These are phyloP conservation scores for Solanum habrochaites DNA, from an alignment of 257 asterid species.

Conservation along the genomic window DNA sequence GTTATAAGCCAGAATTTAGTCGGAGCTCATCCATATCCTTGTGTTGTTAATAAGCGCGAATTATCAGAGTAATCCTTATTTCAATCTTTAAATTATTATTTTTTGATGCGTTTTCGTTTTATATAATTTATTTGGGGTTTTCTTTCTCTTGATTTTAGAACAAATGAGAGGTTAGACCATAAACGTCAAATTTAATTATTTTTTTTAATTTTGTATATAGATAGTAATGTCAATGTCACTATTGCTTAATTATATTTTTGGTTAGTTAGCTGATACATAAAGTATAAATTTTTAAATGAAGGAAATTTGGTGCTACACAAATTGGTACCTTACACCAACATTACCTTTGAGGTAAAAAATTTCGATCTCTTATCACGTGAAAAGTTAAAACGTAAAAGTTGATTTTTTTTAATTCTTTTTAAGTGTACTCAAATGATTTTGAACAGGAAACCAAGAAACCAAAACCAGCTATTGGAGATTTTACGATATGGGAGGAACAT, in stretches of 20 bases:
- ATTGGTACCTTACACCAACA: slow-evolving; percentile 33
- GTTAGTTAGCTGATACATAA: not conserved
- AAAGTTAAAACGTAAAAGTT: not conserved
- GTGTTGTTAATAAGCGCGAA: slow-evolving; percentile 38
- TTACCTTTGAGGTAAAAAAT: slow-evolving; percentile 23
- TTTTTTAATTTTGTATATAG: not conserved
- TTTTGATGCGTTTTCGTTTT: not conserved
- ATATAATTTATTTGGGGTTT: not conserved
- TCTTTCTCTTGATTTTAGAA: slow-evolving; percentile 19
- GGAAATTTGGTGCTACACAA: slow-evolving; percentile 55
- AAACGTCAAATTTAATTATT: not conserved
- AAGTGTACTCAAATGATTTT: not conserved
- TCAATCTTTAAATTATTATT: not conserved
- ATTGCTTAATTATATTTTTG: not conserved
- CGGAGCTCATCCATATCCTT: slow-evolving; percentile 14
- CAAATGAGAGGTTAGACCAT: slow-evolving; percentile 27
- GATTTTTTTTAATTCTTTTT: not conserved
- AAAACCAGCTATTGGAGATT: slow-evolving; percentile 3
- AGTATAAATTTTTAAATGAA: not conserved
- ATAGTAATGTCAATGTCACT: not conserved
- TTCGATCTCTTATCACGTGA: not conserved
- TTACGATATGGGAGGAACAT: slow-evolving; percentile 20
- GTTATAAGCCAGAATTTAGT: slow-evolving; percentile 22
- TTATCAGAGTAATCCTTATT: slow-evolving; percentile 41
- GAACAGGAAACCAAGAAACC: slow-evolving; percentile 23